These are phyloP conservation scores for Cladosporium sp. DNA, from an alignment of 2,329 filamentous ascomycete species.

Conservation along the genomic window DNA sequence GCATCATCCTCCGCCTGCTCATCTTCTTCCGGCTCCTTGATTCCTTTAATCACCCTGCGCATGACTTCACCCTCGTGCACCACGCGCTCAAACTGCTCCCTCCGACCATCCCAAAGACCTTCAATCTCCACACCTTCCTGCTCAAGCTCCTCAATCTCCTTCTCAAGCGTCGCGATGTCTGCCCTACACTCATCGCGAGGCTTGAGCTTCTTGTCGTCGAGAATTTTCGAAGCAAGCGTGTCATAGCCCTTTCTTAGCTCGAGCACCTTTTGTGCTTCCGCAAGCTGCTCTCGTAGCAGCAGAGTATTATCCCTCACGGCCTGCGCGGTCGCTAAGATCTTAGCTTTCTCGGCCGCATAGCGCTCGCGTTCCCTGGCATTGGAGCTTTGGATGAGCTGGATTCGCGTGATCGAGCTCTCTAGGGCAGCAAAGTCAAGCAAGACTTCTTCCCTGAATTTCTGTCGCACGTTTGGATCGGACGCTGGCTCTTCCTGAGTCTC, in stretches of 20 bases:
- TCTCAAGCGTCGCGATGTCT: slow-evolving; percentile 75
- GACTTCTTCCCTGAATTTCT: slow-evolving; percentile 73
- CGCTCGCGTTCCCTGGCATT: slow-evolving; percentile 80
- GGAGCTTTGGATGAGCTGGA: slow-evolving; percentile 80
- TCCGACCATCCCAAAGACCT: slow-evolving; percentile 76
- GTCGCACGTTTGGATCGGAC: slow-evolving; percentile 22
- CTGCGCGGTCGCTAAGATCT: slow-evolving; percentile 74
- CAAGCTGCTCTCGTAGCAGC: slow-evolving; percentile 68
- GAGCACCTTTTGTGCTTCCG: slow-evolving; percentile 70
- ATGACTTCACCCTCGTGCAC: slow-evolving; percentile 89
- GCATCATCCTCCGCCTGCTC: slow-evolving; percentile 72
- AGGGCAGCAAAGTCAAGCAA: slow-evolving; percentile 85
- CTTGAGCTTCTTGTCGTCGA: slow-evolving; percentile 71
- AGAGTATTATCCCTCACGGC: slow-evolving; percentile 71
- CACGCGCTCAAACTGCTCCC: slow-evolving; percentile 82
- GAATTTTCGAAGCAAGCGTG: slow-evolving; percentile 81
- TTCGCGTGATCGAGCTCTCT: slow-evolving; percentile 78
- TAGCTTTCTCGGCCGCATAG: slow-evolving; percentile 74
- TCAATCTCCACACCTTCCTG: slow-evolving; percentile 78
- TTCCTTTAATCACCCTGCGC: slow-evolving; percentile 80
- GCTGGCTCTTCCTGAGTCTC: slow-evolving; percentile 42
- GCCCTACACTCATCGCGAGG: slow-evolving; percentile 78
- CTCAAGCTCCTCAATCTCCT: slow-evolving; percentile 84
- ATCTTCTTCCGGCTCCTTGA: slow-evolving; percentile 86
- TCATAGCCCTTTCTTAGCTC: slow-evolving; percentile 82